Conservation (phyloP, 352 stramenopile species). For the Pythium brachiatum region DNA sequence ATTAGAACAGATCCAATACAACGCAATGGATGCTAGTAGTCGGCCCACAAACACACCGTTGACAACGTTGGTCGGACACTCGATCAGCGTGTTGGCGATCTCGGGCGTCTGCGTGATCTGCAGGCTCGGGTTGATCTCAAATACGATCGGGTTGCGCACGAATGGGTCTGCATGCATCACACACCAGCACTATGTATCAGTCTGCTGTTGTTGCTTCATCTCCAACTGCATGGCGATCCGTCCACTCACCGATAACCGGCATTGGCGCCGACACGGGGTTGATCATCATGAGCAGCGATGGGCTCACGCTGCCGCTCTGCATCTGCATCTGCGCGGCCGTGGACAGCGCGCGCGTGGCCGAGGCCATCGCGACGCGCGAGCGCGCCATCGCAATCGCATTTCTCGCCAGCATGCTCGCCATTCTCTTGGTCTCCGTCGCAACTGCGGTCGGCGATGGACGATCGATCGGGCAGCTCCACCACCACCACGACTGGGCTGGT, state of each 20-base stretch:
- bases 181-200: too few species aligned
- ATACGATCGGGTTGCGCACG: slow-evolving; percentile 38
- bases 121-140: slow-evolving; percentile 35
- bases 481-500: neutral
- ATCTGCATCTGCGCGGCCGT: slow-evolving; percentile 1
- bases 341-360: slow-evolving; percentile 15
- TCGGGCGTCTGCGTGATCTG: slow-evolving; percentile 42
- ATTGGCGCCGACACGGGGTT: slow-evolving; percentile 18
- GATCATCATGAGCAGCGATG: slow-evolving; percentile 24
- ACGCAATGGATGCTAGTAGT: too few species aligned
- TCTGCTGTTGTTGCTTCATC: too few species aligned
- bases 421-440: neutral
- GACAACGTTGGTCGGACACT: slow-evolving; percentile 46
- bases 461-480: neutral
- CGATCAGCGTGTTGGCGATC: slow-evolving; percentile 29
- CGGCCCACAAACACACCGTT: slow-evolving; percentile 49
- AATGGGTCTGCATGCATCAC: slow-evolving; percentile 29
- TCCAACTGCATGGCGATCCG: too few species aligned
- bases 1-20: neutral
- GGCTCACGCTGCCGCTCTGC: slow-evolving; percentile 7
- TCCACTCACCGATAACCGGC: slow-evolving; percentile 22
- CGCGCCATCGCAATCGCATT: slow-evolving; percentile 21
- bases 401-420: slow-evolving; percentile 23
- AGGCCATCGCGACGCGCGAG: neutral
- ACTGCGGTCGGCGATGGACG: neutral